Conservation (phyloP, 768 basidiomycete species). For the Phaffia australis region DNA sequence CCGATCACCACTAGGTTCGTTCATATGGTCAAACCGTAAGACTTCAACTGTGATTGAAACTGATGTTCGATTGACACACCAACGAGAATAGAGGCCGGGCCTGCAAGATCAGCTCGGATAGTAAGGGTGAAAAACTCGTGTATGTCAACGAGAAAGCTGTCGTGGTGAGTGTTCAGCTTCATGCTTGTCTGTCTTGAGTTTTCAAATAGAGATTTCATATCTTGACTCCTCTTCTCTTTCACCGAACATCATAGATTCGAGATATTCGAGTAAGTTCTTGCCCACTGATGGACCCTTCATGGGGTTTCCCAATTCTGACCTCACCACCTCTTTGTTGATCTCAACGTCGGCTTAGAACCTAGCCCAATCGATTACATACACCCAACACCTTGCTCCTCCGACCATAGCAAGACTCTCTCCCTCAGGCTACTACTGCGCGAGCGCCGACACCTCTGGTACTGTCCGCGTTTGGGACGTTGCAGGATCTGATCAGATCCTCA, state of each 20-base stretch:
- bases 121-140: conserved; percentile 64
- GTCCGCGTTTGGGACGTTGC: conserved; percentile 90
- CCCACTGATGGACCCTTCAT: conserved; percentile 46
- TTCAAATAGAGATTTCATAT: not conserved
- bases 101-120: conserved; percentile 55
- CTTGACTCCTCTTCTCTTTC: not conserved
- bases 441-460: conserved; percentile 70
- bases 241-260: conserved; percentile 18
- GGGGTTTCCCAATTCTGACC: conserved; percentile 44
- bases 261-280: conserved; percentile 54
- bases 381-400: conserved; percentile 62
- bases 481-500: conserved; percentile 69
- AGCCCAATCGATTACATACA: conserved; percentile 6
- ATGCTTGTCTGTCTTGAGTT: conserved; percentile 12
- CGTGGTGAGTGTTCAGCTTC: conserved; percentile 51
- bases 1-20: conserved; percentile 12
- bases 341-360: not conserved
- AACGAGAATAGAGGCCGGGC: conserved; percentile 31
- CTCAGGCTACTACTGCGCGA: conserved; percentile 89
- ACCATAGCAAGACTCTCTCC: conserved; percentile 87
- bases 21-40: not conserved
- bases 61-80: conserved; percentile 1
- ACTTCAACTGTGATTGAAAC: not conserved
- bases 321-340: not conserved
- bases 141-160: conserved; percentile 77